Evolutionary conservation across 495 filamentous ascomycete genomes (phyloP).

Genomic region (Aspergillus olivimuriae): DNA sequence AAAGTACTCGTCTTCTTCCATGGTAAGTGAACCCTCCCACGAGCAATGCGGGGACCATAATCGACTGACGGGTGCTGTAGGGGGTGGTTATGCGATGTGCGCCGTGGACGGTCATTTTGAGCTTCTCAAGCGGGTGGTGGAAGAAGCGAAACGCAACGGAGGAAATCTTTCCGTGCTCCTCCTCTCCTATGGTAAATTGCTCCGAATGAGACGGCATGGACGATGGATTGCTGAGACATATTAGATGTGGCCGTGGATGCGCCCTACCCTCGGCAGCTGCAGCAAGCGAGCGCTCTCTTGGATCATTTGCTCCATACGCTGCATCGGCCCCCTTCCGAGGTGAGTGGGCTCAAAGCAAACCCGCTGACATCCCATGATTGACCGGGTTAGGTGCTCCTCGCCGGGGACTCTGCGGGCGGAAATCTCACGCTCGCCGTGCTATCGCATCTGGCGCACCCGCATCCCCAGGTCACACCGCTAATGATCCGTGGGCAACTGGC

Average conservation of each 20-base stretch:
- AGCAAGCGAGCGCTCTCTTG: constrained; percentile 4
- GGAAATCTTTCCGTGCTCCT: constrained; percentile 1
- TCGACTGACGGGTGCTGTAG: not conserved
- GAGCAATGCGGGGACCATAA: not conserved
- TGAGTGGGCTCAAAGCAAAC: not conserved
- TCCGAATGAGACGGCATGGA: not conserved
- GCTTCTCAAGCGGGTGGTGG: not conserved
- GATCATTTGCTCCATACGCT: not conserved
- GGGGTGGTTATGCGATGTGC: constrained; percentile 1
- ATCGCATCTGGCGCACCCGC: constrained; percentile 47
- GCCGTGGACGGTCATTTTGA: constrained; percentile 4
- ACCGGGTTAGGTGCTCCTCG: constrained; percentile 30
- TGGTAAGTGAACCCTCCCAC: constrained; percentile 19
- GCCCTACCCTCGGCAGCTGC: constrained; percentile 4
- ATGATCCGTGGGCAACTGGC: not conserved
- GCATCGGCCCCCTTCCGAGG: not conserved
- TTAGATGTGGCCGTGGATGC: constrained; percentile 1
- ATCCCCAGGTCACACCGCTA: constrained; percentile 26
- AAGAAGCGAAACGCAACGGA: not conserved
- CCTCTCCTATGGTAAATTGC: constrained; percentile 3
- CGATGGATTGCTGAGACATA: not conserved
- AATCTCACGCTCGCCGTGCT: constrained; percentile 42
- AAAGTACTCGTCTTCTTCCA: constrained; percentile 45
- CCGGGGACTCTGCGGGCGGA: constrained; percentile 50
- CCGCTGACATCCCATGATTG: not conserved